Percentiles rank a stretch among this genome's conserved stretches.
Conservation (phyloP, 1,139 yeast species). For the Ogataea hybrid region DNA sequence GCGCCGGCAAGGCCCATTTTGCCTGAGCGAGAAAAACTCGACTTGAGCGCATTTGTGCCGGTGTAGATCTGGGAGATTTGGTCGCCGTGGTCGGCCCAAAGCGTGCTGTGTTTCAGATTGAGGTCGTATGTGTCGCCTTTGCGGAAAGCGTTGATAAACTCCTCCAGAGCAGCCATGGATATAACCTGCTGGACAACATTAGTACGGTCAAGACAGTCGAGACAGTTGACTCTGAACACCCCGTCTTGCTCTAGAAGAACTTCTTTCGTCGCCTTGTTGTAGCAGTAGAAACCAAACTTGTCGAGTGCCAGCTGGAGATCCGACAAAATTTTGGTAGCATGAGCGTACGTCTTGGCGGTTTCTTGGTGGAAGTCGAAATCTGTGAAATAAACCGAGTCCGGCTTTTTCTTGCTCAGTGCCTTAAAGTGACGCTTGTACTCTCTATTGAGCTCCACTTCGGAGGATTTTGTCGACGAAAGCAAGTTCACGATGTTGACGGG, state of each 20-base stretch:
- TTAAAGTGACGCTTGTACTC: slow-evolving; percentile 60
- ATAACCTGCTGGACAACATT: slow-evolving; percentile 89
- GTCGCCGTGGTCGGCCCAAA: slow-evolving; percentile 99
- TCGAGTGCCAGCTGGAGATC: slow-evolving; percentile 61
- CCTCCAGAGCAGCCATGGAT: slow-evolving; percentile 62
- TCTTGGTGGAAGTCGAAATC: slow-evolving; percentile 95
- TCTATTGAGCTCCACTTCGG: slow-evolving; percentile 70
- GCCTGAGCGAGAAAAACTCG: slow-evolving; percentile 91
- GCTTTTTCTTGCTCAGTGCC: slow-evolving; percentile 31
- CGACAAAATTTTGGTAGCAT: slow-evolving; percentile 72
- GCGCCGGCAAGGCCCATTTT: slow-evolving; percentile 97
- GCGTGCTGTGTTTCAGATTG: slow-evolving; percentile 64
- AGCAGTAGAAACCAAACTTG: slow-evolving; percentile 78
- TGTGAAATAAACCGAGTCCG: slow-evolving; percentile 58
- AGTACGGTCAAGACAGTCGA: slow-evolving; percentile 94
- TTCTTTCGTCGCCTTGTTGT: slow-evolving; percentile 48
- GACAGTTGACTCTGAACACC: slow-evolving; percentile 86
- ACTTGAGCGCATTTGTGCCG: slow-evolving; percentile 94
- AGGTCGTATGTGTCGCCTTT: slow-evolving; percentile 46
- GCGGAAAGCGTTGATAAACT: slow-evolving; percentile 49
- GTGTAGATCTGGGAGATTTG: slow-evolving; percentile 95
- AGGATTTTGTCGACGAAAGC: slow-evolving; percentile 67
- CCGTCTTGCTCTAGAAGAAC: slow-evolving; percentile 75
- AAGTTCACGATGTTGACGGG: slow-evolving; percentile 83
- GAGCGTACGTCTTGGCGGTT: slow-evolving; percentile 81